Base-by-base conservation (phyloP, 2,329 filamentous ascomycete species). In the Fusarium buharicum region DNA sequence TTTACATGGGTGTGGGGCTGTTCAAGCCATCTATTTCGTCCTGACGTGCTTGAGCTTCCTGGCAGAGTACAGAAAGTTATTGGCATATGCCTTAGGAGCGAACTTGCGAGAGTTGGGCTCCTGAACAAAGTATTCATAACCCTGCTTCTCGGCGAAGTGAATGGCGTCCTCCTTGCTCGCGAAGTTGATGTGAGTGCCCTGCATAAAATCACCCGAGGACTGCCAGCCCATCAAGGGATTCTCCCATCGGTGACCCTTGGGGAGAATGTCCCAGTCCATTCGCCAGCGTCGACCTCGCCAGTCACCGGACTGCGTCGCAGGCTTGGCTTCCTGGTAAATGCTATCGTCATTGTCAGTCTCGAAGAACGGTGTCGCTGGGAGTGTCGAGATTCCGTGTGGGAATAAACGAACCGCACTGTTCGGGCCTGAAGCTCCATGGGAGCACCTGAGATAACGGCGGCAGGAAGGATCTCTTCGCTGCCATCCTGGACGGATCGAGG, bases 221-320 rank as follows among this genome's bases (percentile, higher is more conserved):
- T 97, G 93, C 96, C 96, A 99, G 59, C 95, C 95, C 87, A 99
- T 99, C 76, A 99, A 80, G 41, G 90, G 92, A 80, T 99, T 99
- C 82, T 99, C 95, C 96, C 95, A 99, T 70, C 95, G 87, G 79
- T 97, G 92, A 60, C 95, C 95, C 81, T 96, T 97, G 70, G 84
- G 79, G 28, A 98, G 84, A 44, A 96, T 87, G 76, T 99, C 95
- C 95, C 95, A 99, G 77, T 99, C 95, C 93, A 99, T 96, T 46
- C 93, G 90, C 95, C 95, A 99, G 73, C 90, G 86, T 74, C 91
- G 87, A 52, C 86, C 81, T 74, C 91, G 88, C 90, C 92, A 97
- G 70, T 87, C 86, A 64, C 95, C 94, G 30, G 94, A 98, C 79
- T 99, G 95, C 38, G 94, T 97, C 31, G 95, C 94, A n/a, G 95